A percentile compares a stretch with the other conserved stretches of the same genome.
Evolutionary conservation across 1,284 basidiomycete genomes (phyloP).

Genomic region (Wallemia ichthyophaga): DNA sequence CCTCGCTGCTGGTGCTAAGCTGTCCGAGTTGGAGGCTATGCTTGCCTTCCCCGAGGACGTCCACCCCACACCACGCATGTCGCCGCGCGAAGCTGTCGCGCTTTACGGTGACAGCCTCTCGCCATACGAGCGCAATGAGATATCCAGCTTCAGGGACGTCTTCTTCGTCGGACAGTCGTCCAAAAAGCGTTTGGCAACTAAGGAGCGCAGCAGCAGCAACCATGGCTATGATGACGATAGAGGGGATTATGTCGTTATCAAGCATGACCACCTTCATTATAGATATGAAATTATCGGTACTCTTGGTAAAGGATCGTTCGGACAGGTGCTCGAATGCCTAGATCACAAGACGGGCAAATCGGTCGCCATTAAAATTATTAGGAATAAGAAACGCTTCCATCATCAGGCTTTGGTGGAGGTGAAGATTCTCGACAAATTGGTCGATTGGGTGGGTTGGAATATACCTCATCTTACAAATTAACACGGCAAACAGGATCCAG

Average conservation of each 20-base stretch:
- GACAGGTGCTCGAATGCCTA: constrained; percentile 82
- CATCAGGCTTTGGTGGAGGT: constrained; percentile 96
- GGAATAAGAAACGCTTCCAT: constrained; percentile 98
- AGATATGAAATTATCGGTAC: constrained; percentile 80
- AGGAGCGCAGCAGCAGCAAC: constrained; percentile 52
- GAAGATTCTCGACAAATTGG: constrained; percentile 82
- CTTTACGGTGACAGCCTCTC: constrained; percentile 28
- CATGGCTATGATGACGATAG: constrained; percentile 94
- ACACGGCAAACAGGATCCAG: constrained; percentile 34
- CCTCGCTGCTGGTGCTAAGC: constrained; percentile 45
- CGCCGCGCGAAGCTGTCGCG: constrained; percentile 32
- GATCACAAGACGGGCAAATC: constrained; percentile 91
- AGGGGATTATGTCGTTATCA: constrained; percentile 76
- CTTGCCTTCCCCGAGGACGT: constrained; percentile 75
- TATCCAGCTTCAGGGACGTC: constrained; percentile 55
- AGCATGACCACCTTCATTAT: constrained; percentile 76
- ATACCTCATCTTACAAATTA: constrained; percentile 3
- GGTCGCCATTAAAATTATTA: constrained; percentile 94
- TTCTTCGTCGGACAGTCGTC: constrained; percentile 55
- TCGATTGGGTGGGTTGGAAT: constrained; percentile 54
- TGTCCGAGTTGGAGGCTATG: constrained; percentile 62
- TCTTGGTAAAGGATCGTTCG: constrained; percentile 92
- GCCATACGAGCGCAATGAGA: constrained; percentile 67
- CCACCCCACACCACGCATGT: constrained; percentile 32
- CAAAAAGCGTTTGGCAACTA: constrained; percentile 45